Base-by-base conservation (phyloP, 352 stramenopile species). In the Elongisporangium anandrum region DNA sequence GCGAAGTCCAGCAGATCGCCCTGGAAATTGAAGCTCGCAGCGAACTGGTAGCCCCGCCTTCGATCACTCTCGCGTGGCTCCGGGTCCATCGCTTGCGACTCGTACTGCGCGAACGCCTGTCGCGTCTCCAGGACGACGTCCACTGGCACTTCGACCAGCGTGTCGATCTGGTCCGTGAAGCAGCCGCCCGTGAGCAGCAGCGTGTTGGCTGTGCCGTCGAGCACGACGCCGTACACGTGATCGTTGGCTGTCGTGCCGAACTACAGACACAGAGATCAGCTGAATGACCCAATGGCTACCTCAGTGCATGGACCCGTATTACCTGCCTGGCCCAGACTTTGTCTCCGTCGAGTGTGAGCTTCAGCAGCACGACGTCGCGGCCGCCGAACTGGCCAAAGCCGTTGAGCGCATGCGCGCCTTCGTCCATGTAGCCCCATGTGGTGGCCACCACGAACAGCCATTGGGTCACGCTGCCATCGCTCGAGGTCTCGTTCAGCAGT, bases 251-350 rank as follows among this genome's bases (percentile, higher is more conserved):
- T 86, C 12, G 73, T 83, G 3, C 84, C 84, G 45, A 93, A 91
- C 77, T 87, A 67, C 15, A 57, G 21, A 61, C 38, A 50, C 41
- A 26, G 4, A 19, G 16, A 29, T 59, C 19, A 55, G 29, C 19
- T 65, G 20, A 55, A 16, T 50, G 15, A 8, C 13, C 13, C 1
- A 45, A 45, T 12, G 34, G 34, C n/a, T n/a, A n/a, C n/a, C n/a
- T n/a, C 1, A 22, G 45, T 60, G 1, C 47, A 23, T 15, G 17
- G 2, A 4, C 12, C 41, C 48, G 34, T 51, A 26, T 38, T 61
- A 83, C 76, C 70, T 92, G 83, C 51, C 84, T 66, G n/a, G 66
- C 63, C 83, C 83, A 93, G 4, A 86, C 39, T 47, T 91, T 91
- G 6, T 72, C 60, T 0, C 83, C 83, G 21, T 62, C 45, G 34